Base-by-base conservation (phyloP, 1,284 basidiomycete species). In the Boletus sp. region DNA sequence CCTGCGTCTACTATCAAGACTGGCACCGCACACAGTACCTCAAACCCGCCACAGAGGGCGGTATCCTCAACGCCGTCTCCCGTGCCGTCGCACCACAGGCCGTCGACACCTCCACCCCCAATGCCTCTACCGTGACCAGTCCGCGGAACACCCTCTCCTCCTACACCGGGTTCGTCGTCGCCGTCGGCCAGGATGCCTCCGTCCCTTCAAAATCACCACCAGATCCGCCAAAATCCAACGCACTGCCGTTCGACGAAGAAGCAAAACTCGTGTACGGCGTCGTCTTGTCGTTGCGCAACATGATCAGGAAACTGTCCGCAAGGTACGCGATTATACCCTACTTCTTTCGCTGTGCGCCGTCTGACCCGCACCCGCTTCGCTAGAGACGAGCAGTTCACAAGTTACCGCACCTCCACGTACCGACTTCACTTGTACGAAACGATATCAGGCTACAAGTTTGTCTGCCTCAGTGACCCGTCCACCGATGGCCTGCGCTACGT, bases 221-320 rank as follows among this genome's bases (percentile, higher is more conserved):
- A 3, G 68, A 66, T 16, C 58, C 65, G 12, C 55, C 56, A 20
- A 60, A 62, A 40, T 65, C 65, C 25, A 75, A 76, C n/a, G 76
- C 78, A 10, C 72, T 97, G 20, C 77, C 94, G 5, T 97, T 99
- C 57, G 94, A 99, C 63, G 95, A 99, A 69, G 94, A 99, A 69
- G 87, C 90, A 2, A 99, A 99, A 68, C 79, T 99, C 46, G 94
- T 99, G 0, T 99, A 98, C 64, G 96, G 96, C 51, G 90, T 99
- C 37, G 79, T 99, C 16, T 75, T 97, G 46, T 95, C 92, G 7
- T 67, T 99, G 55, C 73, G 93, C 46, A 95, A 94, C 67, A 94
- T 99, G 91, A 77, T 94, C 62, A 94, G 88, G 73, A 98, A 96
- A 70, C 69, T 99, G 12, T 89, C 91, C 16, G 86, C 87, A 58